Evolutionary conservation across 2,329 filamentous ascomycete genomes (phyloP).

Genomic region (Cladophialophora carrionii): DNA sequence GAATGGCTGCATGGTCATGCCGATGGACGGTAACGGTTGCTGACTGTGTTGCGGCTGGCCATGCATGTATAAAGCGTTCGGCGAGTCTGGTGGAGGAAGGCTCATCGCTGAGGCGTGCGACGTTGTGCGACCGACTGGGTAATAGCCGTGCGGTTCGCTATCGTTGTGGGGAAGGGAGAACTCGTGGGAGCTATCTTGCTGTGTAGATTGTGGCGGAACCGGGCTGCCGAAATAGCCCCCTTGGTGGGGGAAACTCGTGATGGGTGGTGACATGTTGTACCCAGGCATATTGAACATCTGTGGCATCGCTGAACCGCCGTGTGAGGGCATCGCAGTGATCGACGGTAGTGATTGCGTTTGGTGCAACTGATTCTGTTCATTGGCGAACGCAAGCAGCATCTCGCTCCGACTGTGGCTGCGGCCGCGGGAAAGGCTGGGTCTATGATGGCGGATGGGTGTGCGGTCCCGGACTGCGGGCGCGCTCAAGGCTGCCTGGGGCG

Average conservation of each 20-base stretch:
- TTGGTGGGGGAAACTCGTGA: conserved; percentile 22
- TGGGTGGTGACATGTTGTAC: conserved; percentile 27
- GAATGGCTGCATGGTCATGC: conserved; percentile 30
- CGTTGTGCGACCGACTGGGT: conserved; percentile 21
- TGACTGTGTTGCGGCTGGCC: conserved; percentile 22
- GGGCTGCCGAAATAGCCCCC: conserved; percentile 22
- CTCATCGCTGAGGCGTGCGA: conserved; percentile 28
- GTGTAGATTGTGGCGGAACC: conserved; percentile 13
- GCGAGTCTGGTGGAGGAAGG: conserved; percentile 26
- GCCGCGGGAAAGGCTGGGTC: conserved; percentile 24
- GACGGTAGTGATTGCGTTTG: conserved; percentile 31
- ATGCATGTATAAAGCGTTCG: conserved; percentile 23
- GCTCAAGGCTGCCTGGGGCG: conserved; percentile 23
- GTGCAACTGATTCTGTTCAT: conserved; percentile 32
- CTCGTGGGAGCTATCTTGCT: conserved; percentile 15
- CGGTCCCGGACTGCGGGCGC: conserved; percentile 27
- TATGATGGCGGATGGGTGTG: conserved; percentile 37
- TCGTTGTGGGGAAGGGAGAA: conserved; percentile 20
- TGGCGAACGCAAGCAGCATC: conserved; percentile 33
- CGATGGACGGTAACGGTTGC: conserved; percentile 27
- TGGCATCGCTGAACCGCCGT: conserved; percentile 20
- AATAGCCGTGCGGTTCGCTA: conserved; percentile 24
- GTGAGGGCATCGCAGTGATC: conserved; percentile 26
- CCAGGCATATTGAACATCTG: conserved; percentile 28
- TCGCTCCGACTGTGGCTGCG: conserved; percentile 37